Base-by-base conservation (phyloP, 441 rosid species). In the Raphanus hybrid region DNA sequence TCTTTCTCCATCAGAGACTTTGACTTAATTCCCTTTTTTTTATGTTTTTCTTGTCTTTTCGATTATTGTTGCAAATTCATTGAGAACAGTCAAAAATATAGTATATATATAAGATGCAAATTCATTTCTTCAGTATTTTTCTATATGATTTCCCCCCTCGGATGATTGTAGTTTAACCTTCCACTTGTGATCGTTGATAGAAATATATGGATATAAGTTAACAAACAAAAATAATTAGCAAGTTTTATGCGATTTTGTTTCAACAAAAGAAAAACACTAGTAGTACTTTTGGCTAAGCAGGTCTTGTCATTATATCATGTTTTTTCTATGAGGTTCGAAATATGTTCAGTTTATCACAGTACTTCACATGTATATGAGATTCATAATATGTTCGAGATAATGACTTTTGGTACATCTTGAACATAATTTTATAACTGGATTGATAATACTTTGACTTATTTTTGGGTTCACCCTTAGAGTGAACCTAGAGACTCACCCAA, bases 11-110 rank as follows among this genome's bases (percentile, higher is more conserved):
- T 2, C 48, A 43, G 63, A 58, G 80, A 32, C 67, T 66, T 66
- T 59, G 72, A 67, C 77, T 7, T 71, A 6, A 8, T 69, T 69
- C 1, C 16, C 5, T 29, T 5, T 3, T 29, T 63, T 50, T 61
- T 6, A 20, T 61, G 58, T 11, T 62, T 68, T 15, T 59, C 50
- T 75, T 12, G 50, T 76, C 5, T 29, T 16, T 54, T 54, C 16
- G 20, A 9, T 20, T 69, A 5, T 75, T 76, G 75, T 52, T 69
- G 57, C 55, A 6, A 39, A 39, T 39, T 39, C 43, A 2, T 39
- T 10, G 11, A 39, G 2, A 39, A 39, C 43, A 10, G 43, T 2
- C 8, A 39, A 39, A 39, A 39, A 39, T 8, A 39, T 39, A 4
- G 34, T 29, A 5, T 4, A 29, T 29, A 29, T 29, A 29, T 29